Base-by-base conservation (phyloP, 257 asterid species). In the Parsonsia alboflavescens region DNA sequence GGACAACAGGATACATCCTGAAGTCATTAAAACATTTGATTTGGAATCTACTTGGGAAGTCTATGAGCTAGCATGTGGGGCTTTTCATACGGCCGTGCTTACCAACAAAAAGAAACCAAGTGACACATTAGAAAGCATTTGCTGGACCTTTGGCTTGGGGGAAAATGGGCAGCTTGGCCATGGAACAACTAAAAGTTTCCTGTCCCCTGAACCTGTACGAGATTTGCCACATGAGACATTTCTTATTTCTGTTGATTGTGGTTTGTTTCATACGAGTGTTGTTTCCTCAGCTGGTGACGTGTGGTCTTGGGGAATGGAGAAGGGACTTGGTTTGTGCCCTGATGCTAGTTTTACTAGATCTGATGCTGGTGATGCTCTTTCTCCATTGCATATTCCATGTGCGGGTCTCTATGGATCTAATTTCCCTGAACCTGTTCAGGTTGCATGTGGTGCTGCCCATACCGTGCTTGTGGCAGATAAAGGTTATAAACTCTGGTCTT, bases 231-330 rank as follows among this genome's bases (percentile, higher is more conserved):
- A 79, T 68, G 81, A 80, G 61, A 70, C 81, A 0, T 86, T 84
- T 83, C 84, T 91, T 17, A 81, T 83, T 66, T 91, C 98, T 6
- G 81, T 93, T 58, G 93, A 84, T 77, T 93, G 98, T 64, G 98
- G 98, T 41, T 85, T 93, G 58, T 93, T 91, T 75, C 96, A 91
- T 83, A 89, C 97, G 30, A 89, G 97, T 39, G 85, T 86, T 21
- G 93, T 87, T 69, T 87, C 97, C 0, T 91, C 98, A 54, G 86
- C 84, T 39, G 97, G 97, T 33, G 92, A 91, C 50, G 89, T 91
- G 39, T 93, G 97, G 97, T 91, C 96, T 45, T 93, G 98, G 97
- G 98, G 98, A 66, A 93, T 93, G 98, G 96, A 89, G 85, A 89
- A 86, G 79, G 98, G 98, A 71, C 88, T 91, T 33, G 97, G 98